Evolutionary conservation across 2,329 filamentous ascomycete species (phyloP), one percentile per base, ranked within the genome.

Genomic region (Fusarium setosum): DNA sequence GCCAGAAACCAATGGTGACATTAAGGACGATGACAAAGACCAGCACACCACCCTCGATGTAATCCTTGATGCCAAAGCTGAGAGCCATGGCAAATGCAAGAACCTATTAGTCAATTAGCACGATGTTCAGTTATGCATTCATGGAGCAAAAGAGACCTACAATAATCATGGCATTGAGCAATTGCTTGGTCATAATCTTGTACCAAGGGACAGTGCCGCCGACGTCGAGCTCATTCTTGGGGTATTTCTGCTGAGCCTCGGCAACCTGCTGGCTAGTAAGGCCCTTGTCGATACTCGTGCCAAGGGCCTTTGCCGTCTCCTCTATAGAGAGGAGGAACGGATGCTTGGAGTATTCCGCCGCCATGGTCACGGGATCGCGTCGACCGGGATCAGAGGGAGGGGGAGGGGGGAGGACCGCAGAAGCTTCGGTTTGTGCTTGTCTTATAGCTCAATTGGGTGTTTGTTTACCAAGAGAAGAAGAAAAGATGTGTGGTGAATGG

Each of bases 91-190:
- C 91, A 71, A 94, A 90, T 53, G 92, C 82, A 50, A 95, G 85
- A 47, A 93, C 90, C 90, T 92, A 29, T n/a, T 5, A 4, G 4
- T 26, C 40, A 34, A 29, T 61, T 54, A 53, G 51, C 32, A 50
- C 51, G 24, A 12, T 17, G 11, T 29, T 51, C 37, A n/a, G 11
- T 24, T n/a, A 5, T 7, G 5, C n/a, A 17, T 44, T 48, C 7
- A 15, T 11, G 15, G 21, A 18, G 10, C 21, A 51, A 20, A n/a
- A 32, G 5, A 23, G 8, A 80, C 85, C 67, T 78, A 88, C 87
- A 71, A 93, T 77, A 56, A 91, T 91, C 91, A 93, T 93, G 58
- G 91, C 91, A 81, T 94, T 94, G 73, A 89, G 86, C 20, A 93
- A 77, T 75, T 94, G 91, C 70, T 90, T 89, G 58, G 91, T 80